Evolutionary conservation across 2,329 filamentous ascomycete genomes (phyloP), one percentile per base, ranked within the genome.

Genomic region (Ramularia collo-cygni): DNA sequence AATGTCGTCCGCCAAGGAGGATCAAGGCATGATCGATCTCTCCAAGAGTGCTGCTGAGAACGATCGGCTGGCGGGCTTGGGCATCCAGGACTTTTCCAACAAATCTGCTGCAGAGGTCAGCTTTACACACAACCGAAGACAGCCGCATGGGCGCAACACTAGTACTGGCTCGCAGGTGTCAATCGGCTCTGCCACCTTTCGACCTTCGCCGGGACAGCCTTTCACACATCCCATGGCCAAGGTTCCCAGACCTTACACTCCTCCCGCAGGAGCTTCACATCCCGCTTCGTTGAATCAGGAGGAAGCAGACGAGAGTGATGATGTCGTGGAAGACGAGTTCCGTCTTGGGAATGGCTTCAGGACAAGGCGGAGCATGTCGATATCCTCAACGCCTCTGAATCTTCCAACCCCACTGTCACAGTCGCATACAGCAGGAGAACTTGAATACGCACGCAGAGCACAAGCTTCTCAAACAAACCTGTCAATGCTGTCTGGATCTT

Each of bases 141-240:
- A 64, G 14, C 47, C 39, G 29, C 74, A 78, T 54, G 56, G 65
- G 41, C 68, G 75, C 44, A 74, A 73, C 16, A 71, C 67, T 9
- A 78, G 74, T 47, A 72, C 69, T 46, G 69, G 67, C 5, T 76
- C 75, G 21, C 70, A 76, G 46, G 66, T 70, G 49, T 76, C 72
- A 5, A 69, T 63, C 4, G 64, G 64, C 30, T 70, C 72, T 4
- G 68, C 65, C 46, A 64, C 52, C 6, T 53, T 67, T 45, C 66
- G 64, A 42, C 31, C 31, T 21, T 24, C 10, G 21, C 69, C 71
- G 2, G 69, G 67, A 17, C 68, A 68, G 19, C 67, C 71, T 26
- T 76, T 74, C 52, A 62, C 74, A 37, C 70, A 76, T 50, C 68
- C 73, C 1, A 71, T 77, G 65, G 70, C 73, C 37, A 74, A 75